phyloP scores from a whole-genome alignment of 805 yeast genomes.

The Candida railenensis region DNA sequence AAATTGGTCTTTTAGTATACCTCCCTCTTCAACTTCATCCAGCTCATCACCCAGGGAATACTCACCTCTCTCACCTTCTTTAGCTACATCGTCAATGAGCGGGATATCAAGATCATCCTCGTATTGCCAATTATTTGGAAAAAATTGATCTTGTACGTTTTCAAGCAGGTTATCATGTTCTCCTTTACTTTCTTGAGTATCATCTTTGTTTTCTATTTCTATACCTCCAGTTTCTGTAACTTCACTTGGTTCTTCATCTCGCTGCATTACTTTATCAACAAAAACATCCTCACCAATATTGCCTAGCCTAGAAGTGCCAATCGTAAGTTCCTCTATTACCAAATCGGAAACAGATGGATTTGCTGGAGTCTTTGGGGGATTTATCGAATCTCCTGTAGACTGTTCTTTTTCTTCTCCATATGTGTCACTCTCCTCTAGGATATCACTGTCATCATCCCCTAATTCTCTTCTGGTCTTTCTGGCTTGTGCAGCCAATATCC shows the following conservation, averaged over 20 bases:
- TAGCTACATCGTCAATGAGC: not conserved
- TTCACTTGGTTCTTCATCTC: not conserved
- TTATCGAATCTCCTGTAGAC: not conserved
- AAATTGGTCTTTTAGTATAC: not conserved
- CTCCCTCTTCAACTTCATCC: not conserved
- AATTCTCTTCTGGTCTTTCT: constrained; percentile 8
- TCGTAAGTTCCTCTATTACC: constrained; percentile 1
- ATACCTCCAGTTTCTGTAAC: not conserved
- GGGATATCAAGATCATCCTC: not conserved
- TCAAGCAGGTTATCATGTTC: not conserved
- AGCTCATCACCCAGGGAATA: not conserved
- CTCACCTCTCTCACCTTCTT: not conserved
- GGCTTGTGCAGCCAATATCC: constrained; percentile 24
- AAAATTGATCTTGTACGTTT: not conserved
- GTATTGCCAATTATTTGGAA: not conserved
- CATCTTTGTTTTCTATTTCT: not conserved
- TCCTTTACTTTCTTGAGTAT: not conserved
- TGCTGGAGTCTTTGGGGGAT: constrained; percentile 1
- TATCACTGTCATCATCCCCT: constrained; percentile 1
- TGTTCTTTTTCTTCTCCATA: not conserved
- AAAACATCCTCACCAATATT: not conserved
- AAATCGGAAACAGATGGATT: constrained; percentile 1
- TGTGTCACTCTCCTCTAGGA: not conserved
- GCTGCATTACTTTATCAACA: not conserved
- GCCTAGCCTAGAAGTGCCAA: constrained; percentile 1